Evolutionary conservation across 805 yeast species (phyloP), one percentile per base, ranked within the genome.

Genomic region (Gaillardinia entomophila): DNA sequence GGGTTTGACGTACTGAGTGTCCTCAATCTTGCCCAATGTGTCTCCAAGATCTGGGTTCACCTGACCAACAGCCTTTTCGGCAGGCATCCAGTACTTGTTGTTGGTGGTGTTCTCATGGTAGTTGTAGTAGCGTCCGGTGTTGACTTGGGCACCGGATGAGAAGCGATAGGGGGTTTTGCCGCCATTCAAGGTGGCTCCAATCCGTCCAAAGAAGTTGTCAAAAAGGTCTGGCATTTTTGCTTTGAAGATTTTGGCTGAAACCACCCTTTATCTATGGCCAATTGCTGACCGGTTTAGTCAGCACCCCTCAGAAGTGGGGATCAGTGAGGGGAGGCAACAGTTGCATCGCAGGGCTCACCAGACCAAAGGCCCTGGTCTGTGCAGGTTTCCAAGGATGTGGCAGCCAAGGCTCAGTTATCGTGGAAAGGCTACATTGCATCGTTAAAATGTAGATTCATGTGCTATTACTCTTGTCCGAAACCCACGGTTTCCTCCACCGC

Each of bases 401-500:
- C n/a, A n/a, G n/a, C n/a, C n/a, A n/a, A n/a, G n/a, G n/a, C n/a
- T n/a, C n/a, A n/a, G n/a, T n/a, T n/a, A n/a, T n/a, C n/a, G n/a
- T n/a, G n/a, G n/a, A n/a, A n/a, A n/a, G n/a, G n/a, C n/a, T n/a
- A n/a, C n/a, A n/a, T n/a, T n/a, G n/a, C n/a, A n/a, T n/a, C n/a
- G n/a, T n/a, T n/a, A n/a, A n/a, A n/a, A n/a, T n/a, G n/a, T n/a
- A n/a, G n/a, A n/a, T n/a, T n/a, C n/a, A n/a, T n/a, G n/a, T n/a
- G n/a, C 13, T 12, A 19, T 46, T 67, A 90, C 71, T 92, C 98
- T 67, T 92, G 97, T 38, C 98, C 98, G 57, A 92, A 92, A 30
- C 99, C 99, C 56, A 92, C 92, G 12, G 99, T 92, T 66, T 92
- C 97, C 61, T 92, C 99, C 25, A 92, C 97, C 19, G 99, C 99